Conservation (phyloP, 2,329 filamentous ascomycete genomes). For the Fusarium veterinarium region DNA sequence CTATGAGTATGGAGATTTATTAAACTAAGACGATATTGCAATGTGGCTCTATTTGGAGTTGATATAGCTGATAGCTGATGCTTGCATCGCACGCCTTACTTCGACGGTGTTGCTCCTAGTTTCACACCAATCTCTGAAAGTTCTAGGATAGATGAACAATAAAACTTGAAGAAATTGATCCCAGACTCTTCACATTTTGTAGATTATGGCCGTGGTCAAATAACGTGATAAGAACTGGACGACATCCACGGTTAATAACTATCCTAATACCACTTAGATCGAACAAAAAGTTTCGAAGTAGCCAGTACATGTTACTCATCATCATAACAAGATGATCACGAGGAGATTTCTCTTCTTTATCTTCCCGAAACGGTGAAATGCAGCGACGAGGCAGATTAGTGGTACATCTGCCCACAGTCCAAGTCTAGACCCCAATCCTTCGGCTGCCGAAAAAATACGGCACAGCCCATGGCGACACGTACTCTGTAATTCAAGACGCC, state of each 20-base stretch:
- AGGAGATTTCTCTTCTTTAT: background rate
- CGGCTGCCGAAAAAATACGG: background rate
- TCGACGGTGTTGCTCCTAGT: background rate
- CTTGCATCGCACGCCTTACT: background rate
- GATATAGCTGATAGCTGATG: background rate
- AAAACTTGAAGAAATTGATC: fast-evolving
- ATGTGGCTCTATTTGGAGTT: background rate
- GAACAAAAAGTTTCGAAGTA: fast-evolving
- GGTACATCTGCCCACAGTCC: too few relatives aligned
- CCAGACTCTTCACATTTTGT: too few relatives aligned
- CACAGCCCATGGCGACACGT: background rate
- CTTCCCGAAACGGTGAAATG: background rate
- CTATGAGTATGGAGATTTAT: background rate
- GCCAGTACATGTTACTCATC: too few relatives aligned
- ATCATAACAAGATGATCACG: background rate
- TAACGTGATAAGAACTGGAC: fast-evolving
- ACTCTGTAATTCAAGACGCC: background rate
- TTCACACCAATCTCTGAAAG: fast-evolving
- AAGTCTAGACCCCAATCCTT: background rate
- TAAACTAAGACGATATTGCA: background rate
- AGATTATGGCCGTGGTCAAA: fast-evolving
- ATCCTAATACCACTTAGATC: too few relatives aligned
- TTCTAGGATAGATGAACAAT: background rate
- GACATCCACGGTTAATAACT: fast-evolving
- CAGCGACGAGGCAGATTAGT: background rate